A percentile compares a stretch with the other conserved stretches of the same genome.
phyloP scores from a whole-genome alignment of 2,329 filamentous ascomycete genomes.

The Hypoxylon sp. region DNA sequence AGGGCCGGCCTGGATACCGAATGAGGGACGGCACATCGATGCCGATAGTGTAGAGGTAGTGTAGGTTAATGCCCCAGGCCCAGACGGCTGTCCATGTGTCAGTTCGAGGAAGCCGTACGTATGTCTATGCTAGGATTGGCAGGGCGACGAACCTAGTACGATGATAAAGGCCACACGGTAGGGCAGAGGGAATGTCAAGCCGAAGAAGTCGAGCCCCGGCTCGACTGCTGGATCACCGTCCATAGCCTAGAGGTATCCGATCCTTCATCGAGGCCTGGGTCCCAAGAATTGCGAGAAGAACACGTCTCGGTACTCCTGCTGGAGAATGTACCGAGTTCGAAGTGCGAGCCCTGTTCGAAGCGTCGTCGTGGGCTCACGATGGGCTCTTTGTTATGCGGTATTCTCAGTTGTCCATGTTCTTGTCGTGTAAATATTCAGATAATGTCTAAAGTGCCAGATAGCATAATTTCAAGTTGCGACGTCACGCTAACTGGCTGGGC shows the following conservation, averaged over 20 bases:
- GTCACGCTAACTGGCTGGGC: constrained; percentile 29
- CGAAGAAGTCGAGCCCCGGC: constrained; percentile 81
- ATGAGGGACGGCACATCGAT: constrained; percentile 90
- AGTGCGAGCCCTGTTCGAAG: not conserved
- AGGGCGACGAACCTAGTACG: constrained; percentile 70
- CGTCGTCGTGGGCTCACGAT: not conserved
- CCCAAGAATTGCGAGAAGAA: not conserved
- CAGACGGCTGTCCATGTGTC: constrained; percentile 72
- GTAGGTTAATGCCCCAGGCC: constrained; percentile 93
- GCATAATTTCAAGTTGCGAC: constrained; percentile 27
- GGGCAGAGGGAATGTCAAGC: constrained; percentile 84
- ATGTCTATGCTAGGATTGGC: not conserved
- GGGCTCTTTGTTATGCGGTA: not conserved
- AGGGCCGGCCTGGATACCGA: constrained; percentile 80
- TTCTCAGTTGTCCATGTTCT: not conserved
- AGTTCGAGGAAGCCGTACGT: not conserved
- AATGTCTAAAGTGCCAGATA: constrained; percentile 33
- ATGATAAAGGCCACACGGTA: constrained; percentile 88
- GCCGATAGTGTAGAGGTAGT: constrained; percentile 79
- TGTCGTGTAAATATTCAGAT: too few relatives aligned
- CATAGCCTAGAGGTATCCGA: constrained; percentile 55
- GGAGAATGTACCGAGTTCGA: not conserved
- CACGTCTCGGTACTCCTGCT: not conserved
- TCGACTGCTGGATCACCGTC: constrained; percentile 78
- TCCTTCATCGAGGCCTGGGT: constrained; percentile 31